Percentiles rank a stretch among this genome's conserved stretches.
These are phyloP conservation scores for Tolypocladium ovalisporum DNA, from an alignment of 2,329 filamentous ascomycete genomes.

Conservation along the genomic window DNA sequence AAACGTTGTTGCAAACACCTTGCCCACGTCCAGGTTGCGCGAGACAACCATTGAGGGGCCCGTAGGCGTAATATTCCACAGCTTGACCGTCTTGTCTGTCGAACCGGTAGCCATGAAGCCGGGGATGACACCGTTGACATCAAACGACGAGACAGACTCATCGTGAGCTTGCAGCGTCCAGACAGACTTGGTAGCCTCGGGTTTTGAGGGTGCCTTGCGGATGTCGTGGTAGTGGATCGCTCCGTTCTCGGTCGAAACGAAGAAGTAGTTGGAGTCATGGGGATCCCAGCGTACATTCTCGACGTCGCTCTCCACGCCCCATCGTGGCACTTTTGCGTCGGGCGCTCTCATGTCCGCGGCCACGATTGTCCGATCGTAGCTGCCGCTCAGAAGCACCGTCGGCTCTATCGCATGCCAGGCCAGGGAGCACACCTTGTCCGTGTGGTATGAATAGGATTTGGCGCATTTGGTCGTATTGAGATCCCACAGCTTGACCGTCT, in stretches of 20 bases:
- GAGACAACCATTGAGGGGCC: constrained; percentile 87
- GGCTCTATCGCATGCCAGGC: constrained; percentile 86
- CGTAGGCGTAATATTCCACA: constrained; percentile 79
- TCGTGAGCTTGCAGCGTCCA: constrained; percentile 97
- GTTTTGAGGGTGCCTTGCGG: constrained; percentile 62
- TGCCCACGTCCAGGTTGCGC: constrained; percentile 85
- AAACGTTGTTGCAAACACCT: constrained; percentile 85
- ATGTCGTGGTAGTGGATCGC: constrained; percentile 88
- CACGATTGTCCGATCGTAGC: constrained; percentile 88
- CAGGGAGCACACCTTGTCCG: constrained; percentile 93
- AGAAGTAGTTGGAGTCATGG: constrained; percentile 89
- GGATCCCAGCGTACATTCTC: constrained; percentile 90
- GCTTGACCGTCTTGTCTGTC: constrained; percentile 88
- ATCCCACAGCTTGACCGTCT: constrained; percentile 97
- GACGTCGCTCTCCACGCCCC: constrained; percentile 93
- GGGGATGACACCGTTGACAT: constrained; percentile 80
- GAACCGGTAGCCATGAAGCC: constrained; percentile 91
- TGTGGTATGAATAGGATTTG: constrained; percentile 92
- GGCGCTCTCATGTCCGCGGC: constrained; percentile 95
- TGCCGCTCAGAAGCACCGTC: constrained; percentile 82
- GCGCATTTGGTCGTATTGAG: constrained; percentile 84
- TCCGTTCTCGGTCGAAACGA: constrained; percentile 85
- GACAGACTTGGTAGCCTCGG: constrained; percentile 67
- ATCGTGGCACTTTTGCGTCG: constrained; percentile 68
- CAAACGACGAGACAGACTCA: constrained; percentile 81